phyloP scores from a whole-genome alignment of 352 stramenopile species.

The Phytopythium kandeliae region DNA sequence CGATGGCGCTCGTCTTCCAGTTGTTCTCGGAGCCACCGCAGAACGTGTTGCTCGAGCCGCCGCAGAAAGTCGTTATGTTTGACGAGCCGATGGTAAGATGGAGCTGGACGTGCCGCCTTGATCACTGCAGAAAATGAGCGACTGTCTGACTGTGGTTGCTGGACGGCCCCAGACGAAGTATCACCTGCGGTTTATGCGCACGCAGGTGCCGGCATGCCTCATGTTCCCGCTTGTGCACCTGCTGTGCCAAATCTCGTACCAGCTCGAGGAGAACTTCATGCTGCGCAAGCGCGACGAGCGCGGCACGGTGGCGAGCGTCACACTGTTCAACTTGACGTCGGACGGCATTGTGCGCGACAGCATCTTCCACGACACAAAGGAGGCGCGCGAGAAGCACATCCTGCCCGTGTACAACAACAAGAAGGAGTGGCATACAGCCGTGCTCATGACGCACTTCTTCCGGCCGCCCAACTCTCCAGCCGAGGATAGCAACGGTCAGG shows the following conservation, averaged over 20 bases:
- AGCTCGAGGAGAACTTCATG: constrained; percentile 82
- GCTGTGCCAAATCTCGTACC: constrained; percentile 85
- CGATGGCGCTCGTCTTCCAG: constrained; percentile 82
- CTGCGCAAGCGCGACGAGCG: constrained; percentile 78
- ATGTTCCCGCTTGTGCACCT: constrained; percentile 84
- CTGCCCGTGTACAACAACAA: constrained; percentile 75
- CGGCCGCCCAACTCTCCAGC: constrained; percentile 62
- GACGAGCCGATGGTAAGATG: constrained; percentile 79
- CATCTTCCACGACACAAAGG: constrained; percentile 85
- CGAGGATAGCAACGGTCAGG: constrained; percentile 66
- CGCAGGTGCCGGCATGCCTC: constrained; percentile 66
- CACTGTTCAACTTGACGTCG: constrained; percentile 85
- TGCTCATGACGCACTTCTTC: constrained; percentile 83
- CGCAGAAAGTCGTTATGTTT: constrained; percentile 78
- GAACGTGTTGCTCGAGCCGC: constrained; percentile 60
- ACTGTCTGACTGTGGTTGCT: neutral
- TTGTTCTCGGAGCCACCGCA: constrained; percentile 81
- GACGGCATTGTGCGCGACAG: constrained; percentile 82
- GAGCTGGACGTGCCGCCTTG: no score
- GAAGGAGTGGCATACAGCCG: constrained; percentile 81
- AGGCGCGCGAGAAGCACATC: constrained; percentile 80
- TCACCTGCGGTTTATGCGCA: constrained; percentile 73
- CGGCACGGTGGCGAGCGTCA: constrained; percentile 65
- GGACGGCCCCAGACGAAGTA: constrained; percentile 67
- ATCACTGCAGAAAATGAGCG: no score